These are phyloP conservation scores for Berkeleyomyces basicola DNA, from an alignment of 2,329 filamentous ascomycete genomes.

Conservation along the genomic window DNA sequence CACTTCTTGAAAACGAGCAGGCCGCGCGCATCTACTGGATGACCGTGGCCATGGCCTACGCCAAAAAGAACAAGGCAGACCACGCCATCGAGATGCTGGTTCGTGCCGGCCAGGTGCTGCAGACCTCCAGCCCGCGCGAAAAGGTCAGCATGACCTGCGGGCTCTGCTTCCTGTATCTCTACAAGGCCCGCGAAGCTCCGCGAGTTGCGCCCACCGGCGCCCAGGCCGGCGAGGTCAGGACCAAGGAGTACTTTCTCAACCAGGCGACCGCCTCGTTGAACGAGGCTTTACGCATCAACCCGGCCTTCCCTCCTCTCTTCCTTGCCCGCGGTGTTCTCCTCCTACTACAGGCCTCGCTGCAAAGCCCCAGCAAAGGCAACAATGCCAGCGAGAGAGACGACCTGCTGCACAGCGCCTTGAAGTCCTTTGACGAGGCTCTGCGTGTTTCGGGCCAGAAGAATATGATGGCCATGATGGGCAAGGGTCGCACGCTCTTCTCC, in stretches of 20 bases:
- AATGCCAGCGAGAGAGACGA: slow-evolving; percentile 47
- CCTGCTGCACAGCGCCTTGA: slow-evolving; percentile 67
- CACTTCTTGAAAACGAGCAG: slow-evolving; percentile 83
- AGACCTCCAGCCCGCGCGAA: slow-evolving; percentile 59
- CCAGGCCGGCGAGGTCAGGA: slow-evolving; percentile 53
- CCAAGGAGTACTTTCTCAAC: slow-evolving; percentile 85
- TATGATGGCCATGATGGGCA: slow-evolving; percentile 81
- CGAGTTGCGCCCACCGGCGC: slow-evolving; percentile 45
- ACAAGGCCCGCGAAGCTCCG: slow-evolving; percentile 70
- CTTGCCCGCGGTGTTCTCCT: slow-evolving; percentile 80
- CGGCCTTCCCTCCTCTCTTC: slow-evolving; percentile 78
- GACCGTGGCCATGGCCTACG: slow-evolving; percentile 91
- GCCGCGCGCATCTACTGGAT: slow-evolving; percentile 92
- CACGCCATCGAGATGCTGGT: slow-evolving; percentile 60
- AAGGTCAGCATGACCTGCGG: slow-evolving; percentile 71
- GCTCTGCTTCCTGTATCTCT: slow-evolving; percentile 79
- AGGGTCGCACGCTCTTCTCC: slow-evolving; percentile 72
- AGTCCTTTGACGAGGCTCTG: slow-evolving; percentile 88
- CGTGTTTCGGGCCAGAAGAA: slow-evolving; percentile 73
- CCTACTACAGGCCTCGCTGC: slow-evolving; percentile 72
- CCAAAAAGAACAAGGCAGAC: slow-evolving; percentile 86
- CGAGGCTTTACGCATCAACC: slow-evolving; percentile 87
- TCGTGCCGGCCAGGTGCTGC: slow-evolving; percentile 55
- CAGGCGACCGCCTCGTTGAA: slow-evolving; percentile 83
- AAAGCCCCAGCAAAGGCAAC: slow-evolving; percentile 42